A percentile compares a stretch with the other conserved stretches of the same genome.
Evolutionary conservation across 1,284 basidiomycete genomes (phyloP).

Genomic region (Microbotryum lychnidis-dioicae): DNA sequence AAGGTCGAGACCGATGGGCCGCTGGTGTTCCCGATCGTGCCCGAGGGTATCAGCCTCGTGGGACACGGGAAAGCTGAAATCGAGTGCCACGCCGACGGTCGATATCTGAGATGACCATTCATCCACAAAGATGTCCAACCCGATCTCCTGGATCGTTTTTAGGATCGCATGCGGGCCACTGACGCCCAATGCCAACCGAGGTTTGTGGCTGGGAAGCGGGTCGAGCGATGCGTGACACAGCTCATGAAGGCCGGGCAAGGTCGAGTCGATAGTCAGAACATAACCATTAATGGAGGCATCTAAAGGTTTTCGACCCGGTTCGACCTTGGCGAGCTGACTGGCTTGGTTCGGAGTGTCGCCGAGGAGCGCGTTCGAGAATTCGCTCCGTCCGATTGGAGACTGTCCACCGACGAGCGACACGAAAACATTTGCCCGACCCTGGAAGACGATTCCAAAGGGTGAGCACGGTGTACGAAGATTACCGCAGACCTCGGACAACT

Average conservation of each 20-base stretch:
- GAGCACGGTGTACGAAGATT: neutral
- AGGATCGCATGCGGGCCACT: constrained; percentile 65
- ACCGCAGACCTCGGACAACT: neutral
- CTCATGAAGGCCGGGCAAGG: constrained; percentile 28
- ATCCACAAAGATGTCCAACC: constrained; percentile 64
- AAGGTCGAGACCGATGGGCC: constrained; percentile 59
- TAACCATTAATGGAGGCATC: constrained; percentile 18
- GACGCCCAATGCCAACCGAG: constrained; percentile 53
- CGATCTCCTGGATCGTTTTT: constrained; percentile 53
- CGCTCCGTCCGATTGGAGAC: constrained; percentile 50
- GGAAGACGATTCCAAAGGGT: constrained; percentile 21
- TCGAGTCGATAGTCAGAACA: constrained; percentile 21
- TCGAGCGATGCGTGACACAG: constrained; percentile 54
- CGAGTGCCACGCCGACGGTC: constrained; percentile 62
- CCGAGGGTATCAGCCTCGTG: neutral
- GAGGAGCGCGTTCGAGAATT: constrained; percentile 54
- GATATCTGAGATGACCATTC: constrained; percentile 51
- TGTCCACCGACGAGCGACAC: constrained; percentile 60
- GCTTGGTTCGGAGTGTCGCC: constrained; percentile 55
- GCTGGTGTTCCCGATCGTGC: constrained; percentile 31
- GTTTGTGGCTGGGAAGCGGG: constrained; percentile 50
- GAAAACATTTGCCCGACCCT: constrained; percentile 45
- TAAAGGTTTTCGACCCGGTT: constrained; percentile 42
- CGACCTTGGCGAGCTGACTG: constrained; percentile 48
- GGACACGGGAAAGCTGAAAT: constrained; percentile 59